A percentile compares a stretch with the other conserved stretches of the same genome.
These are phyloP conservation scores for Blastocladiella britannica DNA, from an alignment of 192 early-diverging fungal species.

Conservation along the genomic window DNA sequence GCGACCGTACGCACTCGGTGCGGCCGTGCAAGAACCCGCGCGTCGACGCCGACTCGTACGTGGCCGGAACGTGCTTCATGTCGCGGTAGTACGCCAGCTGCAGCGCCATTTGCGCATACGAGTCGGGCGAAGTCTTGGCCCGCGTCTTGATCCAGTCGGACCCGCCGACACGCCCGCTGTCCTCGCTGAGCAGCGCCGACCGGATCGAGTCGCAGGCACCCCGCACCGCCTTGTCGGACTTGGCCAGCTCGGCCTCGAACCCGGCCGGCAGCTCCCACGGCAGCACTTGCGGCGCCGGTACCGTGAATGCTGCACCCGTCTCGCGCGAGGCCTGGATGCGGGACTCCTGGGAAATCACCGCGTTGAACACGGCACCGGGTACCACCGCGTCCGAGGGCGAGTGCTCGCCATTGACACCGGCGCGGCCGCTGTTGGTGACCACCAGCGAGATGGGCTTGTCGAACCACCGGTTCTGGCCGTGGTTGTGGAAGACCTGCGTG, in stretches of 20 bases:
- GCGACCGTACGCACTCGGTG: slow-evolving; percentile 78
- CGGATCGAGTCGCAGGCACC: neutral
- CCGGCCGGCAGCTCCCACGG: neutral
- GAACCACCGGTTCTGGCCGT: slow-evolving; percentile 83
- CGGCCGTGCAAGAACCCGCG: slow-evolving; percentile 61
- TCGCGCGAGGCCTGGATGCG: neutral
- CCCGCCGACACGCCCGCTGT: neutral
- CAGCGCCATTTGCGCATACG: slow-evolving; percentile 72
- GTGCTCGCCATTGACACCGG: slow-evolving; percentile 91
- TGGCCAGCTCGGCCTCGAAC: neutral
- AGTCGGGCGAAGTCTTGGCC: slow-evolving; percentile 64
- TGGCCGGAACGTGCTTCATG: slow-evolving; percentile 44
- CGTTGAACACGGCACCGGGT: slow-evolving; percentile 59
- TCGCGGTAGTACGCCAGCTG: slow-evolving; percentile 65
- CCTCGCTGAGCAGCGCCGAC: neutral
- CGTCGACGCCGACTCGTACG: slow-evolving; percentile 57
- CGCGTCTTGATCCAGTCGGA: neutral
- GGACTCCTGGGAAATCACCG: slow-evolving; percentile 37
- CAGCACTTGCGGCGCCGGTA: neutral
- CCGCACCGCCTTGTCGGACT: neutral
- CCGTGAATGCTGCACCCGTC: too few species aligned
- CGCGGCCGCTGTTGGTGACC: slow-evolving; percentile 57
- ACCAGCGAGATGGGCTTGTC: slow-evolving; percentile 86
- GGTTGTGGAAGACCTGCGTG: slow-evolving; percentile 56
- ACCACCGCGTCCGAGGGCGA: slow-evolving; percentile 80